Conservation (phyloP, 129 eudicot genomes). For the Rutidosis leptorrhynchoides region DNA sequence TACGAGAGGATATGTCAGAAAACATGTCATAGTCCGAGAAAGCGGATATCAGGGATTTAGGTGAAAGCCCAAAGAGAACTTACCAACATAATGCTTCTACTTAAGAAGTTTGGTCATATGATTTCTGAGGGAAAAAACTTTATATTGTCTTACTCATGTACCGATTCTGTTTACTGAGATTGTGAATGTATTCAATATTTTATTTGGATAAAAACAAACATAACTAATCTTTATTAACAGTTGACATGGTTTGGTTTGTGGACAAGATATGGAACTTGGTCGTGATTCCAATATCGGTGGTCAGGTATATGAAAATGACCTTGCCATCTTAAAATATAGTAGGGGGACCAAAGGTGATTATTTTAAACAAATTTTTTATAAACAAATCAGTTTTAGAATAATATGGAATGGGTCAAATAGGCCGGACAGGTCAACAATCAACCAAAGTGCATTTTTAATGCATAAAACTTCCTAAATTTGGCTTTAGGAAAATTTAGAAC, state of each 20-base stretch:
- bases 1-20: too few relatives aligned
- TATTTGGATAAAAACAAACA: neutral
- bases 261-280: slow-evolving; percentile 96
- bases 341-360: too few relatives aligned
- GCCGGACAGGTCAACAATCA: too few relatives aligned
- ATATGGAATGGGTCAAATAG: too few relatives aligned
- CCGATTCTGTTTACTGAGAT: too few relatives aligned
- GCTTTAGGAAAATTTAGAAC: neutral
- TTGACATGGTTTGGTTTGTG: slow-evolving; percentile 92
- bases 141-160: slow-evolving; percentile 55
- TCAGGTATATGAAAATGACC: slow-evolving; percentile 44
- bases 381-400: too few relatives aligned
- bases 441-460: too few relatives aligned
- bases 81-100: slow-evolving; percentile 44
- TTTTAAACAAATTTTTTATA: too few relatives aligned
- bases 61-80: too few relatives aligned
- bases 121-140: slow-evolving; percentile 74
- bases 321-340: neutral
- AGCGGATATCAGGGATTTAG: too few relatives aligned
- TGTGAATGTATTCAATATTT: neutral
- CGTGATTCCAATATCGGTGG: slow-evolving; percentile 94
- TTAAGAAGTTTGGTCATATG: slow-evolving; percentile 65
- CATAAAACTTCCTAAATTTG: neutral
- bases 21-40: too few relatives aligned
- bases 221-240: slow-evolving; percentile 35